These are phyloP conservation scores for Acidomyces sp. DNA, from an alignment of 495 filamentous ascomycete genomes.

Conservation along the genomic window DNA sequence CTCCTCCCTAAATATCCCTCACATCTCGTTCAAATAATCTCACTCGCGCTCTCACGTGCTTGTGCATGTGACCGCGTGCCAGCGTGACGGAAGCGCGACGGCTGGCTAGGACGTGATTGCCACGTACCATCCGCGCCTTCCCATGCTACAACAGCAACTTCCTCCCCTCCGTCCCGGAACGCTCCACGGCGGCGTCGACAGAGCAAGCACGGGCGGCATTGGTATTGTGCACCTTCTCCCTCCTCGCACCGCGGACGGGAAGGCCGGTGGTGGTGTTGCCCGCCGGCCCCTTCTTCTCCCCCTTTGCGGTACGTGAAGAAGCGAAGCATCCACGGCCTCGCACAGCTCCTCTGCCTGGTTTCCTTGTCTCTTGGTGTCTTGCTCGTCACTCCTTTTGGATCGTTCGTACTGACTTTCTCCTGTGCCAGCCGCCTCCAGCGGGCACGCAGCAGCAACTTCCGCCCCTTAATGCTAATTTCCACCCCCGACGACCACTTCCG, in stretches of 20 bases:
- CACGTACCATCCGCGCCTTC: not conserved
- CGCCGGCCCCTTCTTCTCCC: not conserved
- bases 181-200: no score
- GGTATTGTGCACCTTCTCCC: not conserved
- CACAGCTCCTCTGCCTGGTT: constrained; percentile 2
- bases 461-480: constrained; percentile 15
- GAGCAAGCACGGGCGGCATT: no score
- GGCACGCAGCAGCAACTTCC: constrained; percentile 8
- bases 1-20: not conserved
- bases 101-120: constrained; percentile 3
- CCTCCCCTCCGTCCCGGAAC: no score
- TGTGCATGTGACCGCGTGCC: constrained; percentile 14
- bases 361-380: constrained; percentile 8
- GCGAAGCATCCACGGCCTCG: not conserved
- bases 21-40: not conserved
- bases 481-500: not conserved
- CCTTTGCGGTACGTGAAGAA: no score
- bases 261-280: not conserved
- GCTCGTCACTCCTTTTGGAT: constrained; percentile 20
- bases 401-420: constrained; percentile 4
- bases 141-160: no score
- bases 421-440: constrained; percentile 1
- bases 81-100: constrained; percentile 5
- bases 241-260: not conserved
- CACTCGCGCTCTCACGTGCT: constrained; percentile 1